Base-by-base conservation (phyloP, 2,329 filamentous ascomycete genomes). In the Coniochaeta sp. region DNA sequence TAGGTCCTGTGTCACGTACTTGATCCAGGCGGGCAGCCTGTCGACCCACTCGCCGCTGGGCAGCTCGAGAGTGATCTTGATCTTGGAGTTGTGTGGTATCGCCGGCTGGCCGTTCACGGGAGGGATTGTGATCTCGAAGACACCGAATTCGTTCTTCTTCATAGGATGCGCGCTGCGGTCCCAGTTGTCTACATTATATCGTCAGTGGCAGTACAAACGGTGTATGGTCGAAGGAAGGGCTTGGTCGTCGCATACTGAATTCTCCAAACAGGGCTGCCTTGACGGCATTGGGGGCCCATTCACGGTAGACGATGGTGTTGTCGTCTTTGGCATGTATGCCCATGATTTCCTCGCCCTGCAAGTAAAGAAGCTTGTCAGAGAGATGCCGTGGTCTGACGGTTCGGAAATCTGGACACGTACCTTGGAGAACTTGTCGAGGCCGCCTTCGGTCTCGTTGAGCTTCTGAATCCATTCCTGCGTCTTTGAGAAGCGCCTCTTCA, bases 21-120 rank as follows among this genome's bases (percentile, higher is more conserved):
- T 96, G 79, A 98, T 98, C 95, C 95, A 99, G 30, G 92, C 91
- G 28, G 95, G 95, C 58, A 99, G 79, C 66, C 93, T 87, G 76
- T 98, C 93, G 66, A 93, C 86, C 66, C 88, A 84, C 71, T 95
- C 89, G 62, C 92, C 90, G 40, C 80, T 86, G 14, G 90, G 91
- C 10, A 91, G 83, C 57, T 90, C 85, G 74, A 99, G 83, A 9
- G 93, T 90, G 64, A 96, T 90, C 91, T 99, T 99, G 76, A 99
- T 77, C 77, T 97, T 99, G 68, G 92, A 96, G 66, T 96, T 91
- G 77, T 99, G 95, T 56, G 89, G 83, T 69, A 99, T 96, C 4
- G 87, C 88, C 52, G 91, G 82, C 63, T 89, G 77, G 36, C 93
- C 92, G 69, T 91, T 76, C 61, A 83, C 84, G 55, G 89, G 85